These are phyloP conservation scores for Diaporthe vexans DNA, from an alignment of 2,329 filamentous ascomycete genomes.

Conservation along the genomic window DNA sequence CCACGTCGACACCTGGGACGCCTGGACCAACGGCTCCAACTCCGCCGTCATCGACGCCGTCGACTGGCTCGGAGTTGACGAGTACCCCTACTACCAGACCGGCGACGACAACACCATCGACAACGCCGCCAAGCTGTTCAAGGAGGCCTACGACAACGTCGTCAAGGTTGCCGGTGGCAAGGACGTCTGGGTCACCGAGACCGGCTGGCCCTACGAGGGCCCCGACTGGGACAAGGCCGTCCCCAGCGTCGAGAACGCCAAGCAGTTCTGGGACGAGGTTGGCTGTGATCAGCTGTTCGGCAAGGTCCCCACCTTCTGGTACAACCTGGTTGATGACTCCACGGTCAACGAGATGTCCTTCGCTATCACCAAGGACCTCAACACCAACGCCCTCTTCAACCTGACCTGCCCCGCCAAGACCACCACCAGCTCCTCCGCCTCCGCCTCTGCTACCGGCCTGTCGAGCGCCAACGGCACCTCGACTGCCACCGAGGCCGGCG, in stretches of 20 bases:
- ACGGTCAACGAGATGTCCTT: slow-evolving; percentile 77
- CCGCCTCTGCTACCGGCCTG: slow-evolving; percentile 65
- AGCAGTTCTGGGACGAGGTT: slow-evolving; percentile 85
- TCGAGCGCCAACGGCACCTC: slow-evolving; percentile 77
- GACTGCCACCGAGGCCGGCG: slow-evolving; percentile 79
- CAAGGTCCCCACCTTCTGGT: slow-evolving; percentile 80
- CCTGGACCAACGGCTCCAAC: slow-evolving; percentile 82
- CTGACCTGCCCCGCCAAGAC: slow-evolving; percentile 66
- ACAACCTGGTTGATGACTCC: slow-evolving; percentile 77
- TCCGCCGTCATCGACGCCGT: slow-evolving; percentile 74
- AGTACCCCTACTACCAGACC: slow-evolving; percentile 87
- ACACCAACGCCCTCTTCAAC: slow-evolving; percentile 71
- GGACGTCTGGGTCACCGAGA: slow-evolving; percentile 89
- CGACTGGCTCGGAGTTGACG: slow-evolving; percentile 88
- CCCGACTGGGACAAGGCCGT: slow-evolving; percentile 72
- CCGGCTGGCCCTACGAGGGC: slow-evolving; percentile 87
- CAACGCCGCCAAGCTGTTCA: slow-evolving; percentile 76
- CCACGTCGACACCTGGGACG: slow-evolving; percentile 92
- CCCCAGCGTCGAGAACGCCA: slow-evolving; percentile 76
- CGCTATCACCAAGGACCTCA: slow-evolving; percentile 72
- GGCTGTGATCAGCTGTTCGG: slow-evolving; percentile 77
- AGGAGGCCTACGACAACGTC: slow-evolving; percentile 74
- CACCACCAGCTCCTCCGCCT: slow-evolving; percentile 42
- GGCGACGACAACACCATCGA: slow-evolving; percentile 76
- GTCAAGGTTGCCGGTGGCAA: slow-evolving; percentile 73